These are phyloP conservation scores for Tolypocladium tropicale DNA, from an alignment of 2,329 filamentous ascomycete species.

Conservation along the genomic window DNA sequence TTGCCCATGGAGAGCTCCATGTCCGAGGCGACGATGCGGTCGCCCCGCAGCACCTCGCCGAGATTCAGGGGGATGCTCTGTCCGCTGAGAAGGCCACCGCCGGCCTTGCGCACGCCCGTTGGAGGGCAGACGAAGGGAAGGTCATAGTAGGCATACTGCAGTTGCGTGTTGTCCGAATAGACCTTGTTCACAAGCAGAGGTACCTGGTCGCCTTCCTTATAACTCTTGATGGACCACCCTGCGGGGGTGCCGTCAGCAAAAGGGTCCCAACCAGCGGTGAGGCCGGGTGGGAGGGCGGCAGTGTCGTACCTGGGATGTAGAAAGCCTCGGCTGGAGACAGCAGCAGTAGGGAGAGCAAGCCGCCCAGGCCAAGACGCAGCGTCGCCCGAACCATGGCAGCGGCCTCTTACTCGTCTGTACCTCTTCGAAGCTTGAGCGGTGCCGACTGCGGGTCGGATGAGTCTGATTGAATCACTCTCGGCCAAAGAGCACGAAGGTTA, in stretches of 20 bases:
- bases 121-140: slow-evolving; percentile 80
- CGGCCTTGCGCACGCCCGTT: slow-evolving; percentile 54
- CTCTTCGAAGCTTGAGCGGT: not conserved
- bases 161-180: slow-evolving; percentile 78
- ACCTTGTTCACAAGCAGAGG: slow-evolving; percentile 88
- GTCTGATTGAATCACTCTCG: not conserved
- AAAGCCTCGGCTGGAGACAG: slow-evolving; percentile 46
- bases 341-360: slow-evolving; percentile 32
- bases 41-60: slow-evolving; percentile 77
- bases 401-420: not conserved
- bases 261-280: not conserved
- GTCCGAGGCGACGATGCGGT: slow-evolving; percentile 76
- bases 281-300: not conserved
- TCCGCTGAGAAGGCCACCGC: slow-evolving; percentile 61
- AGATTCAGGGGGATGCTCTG: slow-evolving; percentile 74
- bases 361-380: slow-evolving; percentile 23
- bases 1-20: slow-evolving; percentile 70
- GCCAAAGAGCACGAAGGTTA: not conserved
- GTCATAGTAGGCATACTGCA: slow-evolving; percentile 88
- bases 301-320: slow-evolving; percentile 70
- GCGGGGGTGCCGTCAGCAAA: slow-evolving; percentile 4
- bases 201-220: slow-evolving; percentile 64
- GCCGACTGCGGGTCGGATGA: not conserved
- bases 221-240: slow-evolving; percentile 78
- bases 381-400: slow-evolving; percentile 8